These are phyloP conservation scores for Pluteus cervinus DNA, from an alignment of 768 basidiomycete genomes.

Conservation along the genomic window DNA sequence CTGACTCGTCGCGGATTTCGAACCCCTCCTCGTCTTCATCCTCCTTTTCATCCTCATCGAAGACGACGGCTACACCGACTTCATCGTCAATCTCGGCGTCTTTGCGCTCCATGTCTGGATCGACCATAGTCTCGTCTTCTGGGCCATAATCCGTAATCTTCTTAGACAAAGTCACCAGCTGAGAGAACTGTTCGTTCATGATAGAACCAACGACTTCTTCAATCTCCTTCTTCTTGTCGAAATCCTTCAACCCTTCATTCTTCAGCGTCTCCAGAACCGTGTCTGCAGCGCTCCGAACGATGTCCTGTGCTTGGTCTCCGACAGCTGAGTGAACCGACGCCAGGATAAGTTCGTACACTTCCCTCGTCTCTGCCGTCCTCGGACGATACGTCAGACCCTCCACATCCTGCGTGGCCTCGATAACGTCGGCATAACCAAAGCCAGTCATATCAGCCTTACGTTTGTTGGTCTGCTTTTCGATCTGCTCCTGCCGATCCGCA, in stretches of 20 bases:
- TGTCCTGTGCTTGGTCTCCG: conserved; percentile 94
- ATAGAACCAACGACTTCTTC: conserved; percentile 68
- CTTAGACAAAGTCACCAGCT: conserved; percentile 80
- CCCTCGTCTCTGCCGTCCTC: conserved; percentile 88
- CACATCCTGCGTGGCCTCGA: conserved; percentile 89
- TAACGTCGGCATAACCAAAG: conserved; percentile 85
- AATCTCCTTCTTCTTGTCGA: conserved; percentile 95
- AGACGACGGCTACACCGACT: conserved; percentile 95
- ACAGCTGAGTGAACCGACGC: conserved; percentile 75
- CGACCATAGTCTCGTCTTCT: conserved; percentile 74
- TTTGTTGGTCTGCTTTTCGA: conserved; percentile 51
- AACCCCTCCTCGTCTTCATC: conserved; percentile 88
- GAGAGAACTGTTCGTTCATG: conserved; percentile 70
- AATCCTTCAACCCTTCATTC: conserved; percentile 85
- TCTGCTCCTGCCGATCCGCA: conserved; percentile 46
- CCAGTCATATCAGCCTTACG: conserved; percentile 58
- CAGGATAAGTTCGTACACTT: conserved; percentile 90
- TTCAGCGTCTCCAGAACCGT: conserved; percentile 84
- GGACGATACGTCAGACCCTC: conserved; percentile 93
- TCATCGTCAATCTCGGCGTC: conserved; percentile 94
- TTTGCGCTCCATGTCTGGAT: conserved; percentile 75
- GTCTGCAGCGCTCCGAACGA: conserved; percentile 95
- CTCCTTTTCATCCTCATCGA: conserved; percentile 95
- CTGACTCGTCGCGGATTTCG: conserved; percentile 79
- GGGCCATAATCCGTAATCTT: conserved; percentile 95